Evolutionary conservation across 345 rosid species (phyloP), one percentile per base, ranked within the genome.

Genomic region (Punica granatum): DNA sequence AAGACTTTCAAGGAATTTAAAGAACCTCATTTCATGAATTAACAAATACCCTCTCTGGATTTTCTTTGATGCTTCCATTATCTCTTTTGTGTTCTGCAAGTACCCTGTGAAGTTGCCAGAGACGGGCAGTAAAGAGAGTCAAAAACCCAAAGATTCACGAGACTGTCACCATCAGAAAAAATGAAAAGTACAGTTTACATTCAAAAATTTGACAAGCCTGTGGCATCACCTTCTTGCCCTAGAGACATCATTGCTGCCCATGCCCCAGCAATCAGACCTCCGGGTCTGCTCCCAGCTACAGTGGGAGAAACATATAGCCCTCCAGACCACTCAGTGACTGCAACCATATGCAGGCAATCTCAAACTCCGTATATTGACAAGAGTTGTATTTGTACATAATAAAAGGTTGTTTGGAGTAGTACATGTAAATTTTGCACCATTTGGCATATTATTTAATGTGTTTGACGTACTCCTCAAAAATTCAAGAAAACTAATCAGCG

Each of bases 291-390:
- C 77, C 99, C 96, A 65, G 99, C 97, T 53, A 86, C 77, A 34
- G 95, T 91, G 67, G 96, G 99, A 65, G 96, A 91, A 42, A 94
- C 77, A 73, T 89, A 94, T 30, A 94, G 84, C 70, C 99, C 96
- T 72, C 95, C 99, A 41, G 97, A 85, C 96, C 99, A 94, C 79
- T 89, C 99, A 15, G 95, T 86, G 70, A 93, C 99, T 89, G 84
- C 76, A 65, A 37, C 21, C 31, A 37, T 7, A 23, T 32, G 34
- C 3, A 30, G 1, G 19, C 34, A 56, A 26, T 13, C 4, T 56
- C 61, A 56, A 30, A 56, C 13, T 12, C 34, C 26, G 13, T 26
- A 56, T 25, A 13, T 30, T 28, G 0, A 8, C 9, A 28, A 26
- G n/a, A n/a, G 26, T 4, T 56, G 33, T 13, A 56, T 30, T 56